These are phyloP conservation scores for Komagataea norvegica DNA, from an alignment of 1,139 yeast genomes.

Conservation along the genomic window DNA sequence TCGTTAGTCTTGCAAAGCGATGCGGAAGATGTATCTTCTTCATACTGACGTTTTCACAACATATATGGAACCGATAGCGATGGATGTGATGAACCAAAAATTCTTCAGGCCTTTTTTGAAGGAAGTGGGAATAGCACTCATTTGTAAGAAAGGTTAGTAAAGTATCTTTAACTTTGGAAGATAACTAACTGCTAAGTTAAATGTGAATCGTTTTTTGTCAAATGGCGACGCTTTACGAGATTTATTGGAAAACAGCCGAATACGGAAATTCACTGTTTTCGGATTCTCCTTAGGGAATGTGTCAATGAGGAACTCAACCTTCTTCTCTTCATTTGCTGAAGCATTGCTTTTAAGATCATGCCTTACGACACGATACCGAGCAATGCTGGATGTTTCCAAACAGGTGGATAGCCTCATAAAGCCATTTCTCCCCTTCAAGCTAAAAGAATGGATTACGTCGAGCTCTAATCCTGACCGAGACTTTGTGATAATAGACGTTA, in stretches of 20 bases:
- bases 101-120: constrained; percentile 21
- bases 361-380: too few relatives aligned
- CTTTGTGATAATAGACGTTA: constrained; percentile 20
- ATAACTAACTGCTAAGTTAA: too few relatives aligned
- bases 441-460: constrained; percentile 19
- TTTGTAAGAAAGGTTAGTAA: too few relatives aligned
- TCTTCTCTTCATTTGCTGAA: neutral
- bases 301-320: neutral
- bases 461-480: neutral
- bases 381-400: too few relatives aligned
- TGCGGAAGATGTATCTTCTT: too few relatives aligned
- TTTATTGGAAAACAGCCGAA: neutral
- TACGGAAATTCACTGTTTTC: neutral
- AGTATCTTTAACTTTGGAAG: too few relatives aligned
- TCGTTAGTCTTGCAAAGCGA: too few relatives aligned
- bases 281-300: neutral
- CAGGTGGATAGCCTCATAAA: too few relatives aligned
- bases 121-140: constrained; percentile 8
- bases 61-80: constrained; percentile 25
- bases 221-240: too few relatives aligned
- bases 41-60: constrained; percentile 24
- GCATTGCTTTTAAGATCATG: too few relatives aligned
- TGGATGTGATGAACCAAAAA: constrained; percentile 22
- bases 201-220: too few relatives aligned
- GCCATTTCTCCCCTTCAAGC: too few relatives aligned